Percentiles rank a stretch among this genome's conserved stretches.
These are phyloP conservation scores for Sporothrix brunneoviolacea DNA, from an alignment of 2,329 filamentous ascomycete genomes.

Conservation along the genomic window DNA sequence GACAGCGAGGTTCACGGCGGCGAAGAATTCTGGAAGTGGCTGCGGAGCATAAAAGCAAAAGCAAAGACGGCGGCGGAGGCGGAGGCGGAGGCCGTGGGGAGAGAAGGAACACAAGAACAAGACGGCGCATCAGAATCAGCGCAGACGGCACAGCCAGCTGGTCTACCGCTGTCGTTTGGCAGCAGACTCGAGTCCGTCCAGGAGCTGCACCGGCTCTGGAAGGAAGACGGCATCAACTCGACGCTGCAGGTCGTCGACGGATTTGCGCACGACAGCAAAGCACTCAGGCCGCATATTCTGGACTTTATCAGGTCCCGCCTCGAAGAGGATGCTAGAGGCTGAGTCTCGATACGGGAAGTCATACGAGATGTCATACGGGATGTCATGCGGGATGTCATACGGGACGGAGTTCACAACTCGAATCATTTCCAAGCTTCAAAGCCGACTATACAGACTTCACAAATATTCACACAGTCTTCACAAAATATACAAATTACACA, in stretches of 20 bases:
- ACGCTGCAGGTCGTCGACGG: neutral
- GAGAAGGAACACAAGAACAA: neutral
- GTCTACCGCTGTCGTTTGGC: neutral
- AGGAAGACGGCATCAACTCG: neutral
- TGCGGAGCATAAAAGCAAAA: neutral
- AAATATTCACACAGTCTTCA: no score
- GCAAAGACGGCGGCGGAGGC: no score
- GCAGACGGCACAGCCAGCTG: no score
- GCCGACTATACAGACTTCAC: no score
- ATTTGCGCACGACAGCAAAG: neutral
- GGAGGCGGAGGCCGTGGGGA: no score
- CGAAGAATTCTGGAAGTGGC: neutral
- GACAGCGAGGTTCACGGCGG: conserved; percentile 4
- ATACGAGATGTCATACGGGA: no score
- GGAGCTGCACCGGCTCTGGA: neutral
- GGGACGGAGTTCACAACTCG: no score
- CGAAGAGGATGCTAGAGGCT: neutral
- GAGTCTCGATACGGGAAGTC: no score
- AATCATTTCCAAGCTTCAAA: no score
- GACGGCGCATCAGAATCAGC: no score
- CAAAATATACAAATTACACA: no score
- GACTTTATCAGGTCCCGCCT: neutral
- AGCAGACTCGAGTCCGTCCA: neutral
- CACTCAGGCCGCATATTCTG: neutral
- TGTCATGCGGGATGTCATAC: no score